Evolutionary conservation across 257 asterid species (phyloP).

Genomic region (Jacaranda mimosifolia): DNA sequence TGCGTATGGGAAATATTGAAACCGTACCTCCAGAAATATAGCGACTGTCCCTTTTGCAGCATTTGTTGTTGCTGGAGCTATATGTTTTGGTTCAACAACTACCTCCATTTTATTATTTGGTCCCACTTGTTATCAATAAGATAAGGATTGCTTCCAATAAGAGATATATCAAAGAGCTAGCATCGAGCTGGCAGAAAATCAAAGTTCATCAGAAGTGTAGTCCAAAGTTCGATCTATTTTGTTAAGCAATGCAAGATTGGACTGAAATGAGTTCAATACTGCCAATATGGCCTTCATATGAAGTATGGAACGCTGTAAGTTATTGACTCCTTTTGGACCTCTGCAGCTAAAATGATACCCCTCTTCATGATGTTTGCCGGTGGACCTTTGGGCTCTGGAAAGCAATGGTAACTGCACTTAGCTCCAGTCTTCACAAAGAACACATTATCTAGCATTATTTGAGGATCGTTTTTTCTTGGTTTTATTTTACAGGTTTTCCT

Average conservation of each 20-base stretch:
- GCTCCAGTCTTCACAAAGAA: slow-evolving; percentile 6
- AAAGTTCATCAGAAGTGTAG: no score
- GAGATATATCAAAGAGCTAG: no score
- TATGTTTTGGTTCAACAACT: no score
- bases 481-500: slow-evolving; percentile 75
- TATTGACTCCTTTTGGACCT: slow-evolving; percentile 18
- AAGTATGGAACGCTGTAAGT: slow-evolving; percentile 7
- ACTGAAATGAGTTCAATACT: neutral
- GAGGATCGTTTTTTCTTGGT: neutral
- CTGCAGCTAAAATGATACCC: slow-evolving; percentile 95
- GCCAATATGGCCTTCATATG: neutral
- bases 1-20: no score
- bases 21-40: no score
- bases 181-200: no score
- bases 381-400: slow-evolving; percentile 98
- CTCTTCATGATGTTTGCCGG: slow-evolving; percentile 94
- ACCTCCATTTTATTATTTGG: no score
- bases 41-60: no score
- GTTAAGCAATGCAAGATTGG: neutral
- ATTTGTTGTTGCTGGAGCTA: no score
- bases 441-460: neutral
- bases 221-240: neutral
- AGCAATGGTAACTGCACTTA: slow-evolving; percentile 72
- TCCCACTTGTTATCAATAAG: no score
- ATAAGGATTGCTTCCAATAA: no score